Percentiles rank a stretch among this genome's conserved stretches.
These are phyloP conservation scores for Amyloporia xantha DNA, from an alignment of 768 basidiomycete species.

Conservation along the genomic window DNA sequence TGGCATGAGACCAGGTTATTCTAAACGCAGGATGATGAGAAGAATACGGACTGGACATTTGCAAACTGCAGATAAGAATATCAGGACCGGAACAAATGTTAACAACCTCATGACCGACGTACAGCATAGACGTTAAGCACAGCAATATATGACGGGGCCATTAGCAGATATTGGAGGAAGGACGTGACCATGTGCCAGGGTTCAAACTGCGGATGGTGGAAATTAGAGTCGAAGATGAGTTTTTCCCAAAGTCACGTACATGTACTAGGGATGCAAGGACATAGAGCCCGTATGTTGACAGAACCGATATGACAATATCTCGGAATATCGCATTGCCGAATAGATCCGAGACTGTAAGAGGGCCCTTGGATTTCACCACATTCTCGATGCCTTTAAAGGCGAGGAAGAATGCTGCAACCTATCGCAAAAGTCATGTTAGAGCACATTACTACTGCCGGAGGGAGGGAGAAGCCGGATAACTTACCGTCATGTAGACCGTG, in stretches of 20 bases:
- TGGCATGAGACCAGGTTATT: constrained; percentile 1
- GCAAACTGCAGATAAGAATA: constrained; percentile 58
- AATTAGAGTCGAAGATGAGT: background rate
- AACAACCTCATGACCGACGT: constrained; percentile 23
- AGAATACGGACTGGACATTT: constrained; percentile 55
- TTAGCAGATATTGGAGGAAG: constrained; percentile 85
- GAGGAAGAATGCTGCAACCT: constrained; percentile 76
- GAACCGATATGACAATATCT: constrained; percentile 78
- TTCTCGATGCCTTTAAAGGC: constrained; percentile 75
- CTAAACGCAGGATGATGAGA: background rate
- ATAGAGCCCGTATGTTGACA: constrained; percentile 89
- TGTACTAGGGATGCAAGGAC: constrained; percentile 76
- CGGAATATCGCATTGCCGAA: constrained; percentile 79
- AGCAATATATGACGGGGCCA: constrained; percentile 91
- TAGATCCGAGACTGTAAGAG: constrained; percentile 49
- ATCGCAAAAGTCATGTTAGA: background rate
- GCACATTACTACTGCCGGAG: background rate
- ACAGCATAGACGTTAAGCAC: constrained; percentile 90
- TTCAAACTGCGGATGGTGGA: constrained; percentile 59
- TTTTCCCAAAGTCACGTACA: constrained; percentile 40
- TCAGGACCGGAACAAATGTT: constrained; percentile 5
- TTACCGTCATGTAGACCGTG: constrained; percentile 94
- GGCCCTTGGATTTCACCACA: constrained; percentile 40
- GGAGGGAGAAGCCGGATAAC: background rate
- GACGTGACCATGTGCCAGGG: constrained; percentile 99